Evolutionary conservation across 2,329 filamentous ascomycete species (phyloP).

Genomic region (Fusarium protoensiforme): DNA sequence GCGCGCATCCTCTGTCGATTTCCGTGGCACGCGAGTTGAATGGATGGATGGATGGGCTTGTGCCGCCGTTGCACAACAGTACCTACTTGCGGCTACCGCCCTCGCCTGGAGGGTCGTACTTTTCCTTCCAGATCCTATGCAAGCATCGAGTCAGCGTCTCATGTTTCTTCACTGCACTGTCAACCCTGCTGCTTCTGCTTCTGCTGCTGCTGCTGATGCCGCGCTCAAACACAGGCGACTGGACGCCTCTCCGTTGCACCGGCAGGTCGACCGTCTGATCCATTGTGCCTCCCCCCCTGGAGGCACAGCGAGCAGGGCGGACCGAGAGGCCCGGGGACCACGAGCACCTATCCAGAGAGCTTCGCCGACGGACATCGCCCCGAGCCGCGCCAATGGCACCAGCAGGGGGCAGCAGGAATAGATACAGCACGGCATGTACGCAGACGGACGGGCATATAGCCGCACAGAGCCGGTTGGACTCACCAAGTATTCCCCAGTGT

Average conservation of each 20-base stretch:
- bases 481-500: constrained; percentile 96
- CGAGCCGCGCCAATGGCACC: constrained; percentile 17
- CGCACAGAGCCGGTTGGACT: constrained; percentile 52
- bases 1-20: constrained; percentile 2
- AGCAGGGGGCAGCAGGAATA: constrained; percentile 16
- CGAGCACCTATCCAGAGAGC: constrained; percentile 29
- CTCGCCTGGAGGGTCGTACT: constrained; percentile 73
- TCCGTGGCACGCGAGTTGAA: constrained; percentile 14
- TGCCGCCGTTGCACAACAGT: background rate
- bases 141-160: constrained; percentile 27
- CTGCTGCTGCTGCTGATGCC: background rate
- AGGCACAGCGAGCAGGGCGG: background rate
- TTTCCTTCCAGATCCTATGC: constrained; percentile 96
- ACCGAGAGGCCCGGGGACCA: constrained; percentile 5
- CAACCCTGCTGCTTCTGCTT: background rate
- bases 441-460: constrained; percentile 21
- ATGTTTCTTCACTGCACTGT: background rate
- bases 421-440: background rate
- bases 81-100: constrained; percentile 54
- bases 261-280: constrained; percentile 1
- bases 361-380: background rate
- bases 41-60: background rate
- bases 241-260: constrained; percentile 15
- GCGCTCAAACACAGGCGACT: constrained; percentile 5
- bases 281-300: constrained; percentile 5